Percentiles rank a stretch among this genome's conserved stretches.
phyloP scores from a whole-genome alignment of 2,329 filamentous ascomycete species.

The Colletotrichum camelliae region DNA sequence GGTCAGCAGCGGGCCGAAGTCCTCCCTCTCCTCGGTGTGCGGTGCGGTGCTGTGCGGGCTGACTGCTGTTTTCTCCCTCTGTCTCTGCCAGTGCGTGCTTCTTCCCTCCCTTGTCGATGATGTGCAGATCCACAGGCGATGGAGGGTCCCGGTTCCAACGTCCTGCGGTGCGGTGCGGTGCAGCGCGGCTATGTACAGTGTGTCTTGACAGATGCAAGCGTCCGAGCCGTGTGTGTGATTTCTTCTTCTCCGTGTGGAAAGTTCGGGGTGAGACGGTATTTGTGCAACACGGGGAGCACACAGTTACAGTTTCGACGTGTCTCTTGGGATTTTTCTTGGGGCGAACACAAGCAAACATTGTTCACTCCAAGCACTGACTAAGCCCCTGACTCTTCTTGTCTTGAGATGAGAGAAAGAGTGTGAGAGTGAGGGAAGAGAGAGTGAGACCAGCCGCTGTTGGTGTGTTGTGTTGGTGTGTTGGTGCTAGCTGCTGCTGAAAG shows the following conservation, averaged over 20 bases:
- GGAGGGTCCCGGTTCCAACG: neutral
- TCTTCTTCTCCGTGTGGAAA: neutral
- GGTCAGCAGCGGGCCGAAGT: neutral
- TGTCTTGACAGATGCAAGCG: neutral
- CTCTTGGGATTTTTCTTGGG: neutral
- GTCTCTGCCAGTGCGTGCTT: neutral
- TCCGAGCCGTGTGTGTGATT: neutral
- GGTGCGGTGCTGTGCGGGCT: neutral
- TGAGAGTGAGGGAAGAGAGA: neutral
- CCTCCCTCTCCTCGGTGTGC: neutral
- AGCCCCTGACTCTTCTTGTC: neutral
- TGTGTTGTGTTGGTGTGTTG: neutral
- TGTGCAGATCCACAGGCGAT: constrained; percentile 9
- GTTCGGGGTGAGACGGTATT: neutral
- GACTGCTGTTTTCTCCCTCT: neutral
- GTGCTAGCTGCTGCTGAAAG: neutral
- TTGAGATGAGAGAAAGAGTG: neutral
- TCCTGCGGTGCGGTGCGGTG: neutral
- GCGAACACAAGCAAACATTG: neutral
- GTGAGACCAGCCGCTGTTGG: neutral
- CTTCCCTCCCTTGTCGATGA: constrained; percentile 4
- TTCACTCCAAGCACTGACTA: neutral
- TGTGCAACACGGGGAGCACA: neutral
- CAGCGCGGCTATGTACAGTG: neutral
- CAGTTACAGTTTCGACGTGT: neutral